Conservation (phyloP, 2,329 filamentous ascomycete species). For the Pseudocercospora eumusae region DNA sequence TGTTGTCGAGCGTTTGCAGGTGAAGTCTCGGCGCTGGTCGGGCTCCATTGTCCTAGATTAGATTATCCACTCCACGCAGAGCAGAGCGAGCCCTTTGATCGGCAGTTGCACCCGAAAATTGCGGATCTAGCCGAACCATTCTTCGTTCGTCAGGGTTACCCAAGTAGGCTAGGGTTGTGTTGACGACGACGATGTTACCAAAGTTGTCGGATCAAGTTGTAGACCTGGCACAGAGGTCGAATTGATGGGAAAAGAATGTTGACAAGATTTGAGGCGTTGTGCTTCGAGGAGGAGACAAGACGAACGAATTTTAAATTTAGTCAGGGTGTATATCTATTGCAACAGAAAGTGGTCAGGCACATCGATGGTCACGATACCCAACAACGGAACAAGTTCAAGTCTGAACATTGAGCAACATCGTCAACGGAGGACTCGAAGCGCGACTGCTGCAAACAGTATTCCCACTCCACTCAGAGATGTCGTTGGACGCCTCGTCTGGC, state of each 20-base stretch:
- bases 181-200: not conserved
- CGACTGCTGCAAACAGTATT: not conserved
- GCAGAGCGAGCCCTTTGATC: not conserved
- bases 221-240: not conserved
- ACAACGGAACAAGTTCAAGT: no score
- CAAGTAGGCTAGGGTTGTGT: not conserved
- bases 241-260: not conserved
- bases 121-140: not conserved
- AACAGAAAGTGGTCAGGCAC: not conserved
- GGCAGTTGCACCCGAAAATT: constrained; percentile 1
- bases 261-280: not conserved
- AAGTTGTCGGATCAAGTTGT: not conserved
- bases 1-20: constrained; percentile 14
- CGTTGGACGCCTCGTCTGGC: not conserved
- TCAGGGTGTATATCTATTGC: not conserved
- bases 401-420: not conserved
- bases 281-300: not conserved
- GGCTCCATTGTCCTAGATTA: not conserved
- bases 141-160: not conserved
- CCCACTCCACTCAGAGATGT: not conserved
- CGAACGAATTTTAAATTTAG: not conserved
- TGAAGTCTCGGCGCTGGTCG: constrained; percentile 10
- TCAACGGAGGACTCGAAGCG: not conserved
- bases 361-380: not conserved
- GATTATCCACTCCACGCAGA: not conserved